Evolutionary conservation across 768 basidiomycete genomes (phyloP).

Genomic region (Russula earlei): DNA sequence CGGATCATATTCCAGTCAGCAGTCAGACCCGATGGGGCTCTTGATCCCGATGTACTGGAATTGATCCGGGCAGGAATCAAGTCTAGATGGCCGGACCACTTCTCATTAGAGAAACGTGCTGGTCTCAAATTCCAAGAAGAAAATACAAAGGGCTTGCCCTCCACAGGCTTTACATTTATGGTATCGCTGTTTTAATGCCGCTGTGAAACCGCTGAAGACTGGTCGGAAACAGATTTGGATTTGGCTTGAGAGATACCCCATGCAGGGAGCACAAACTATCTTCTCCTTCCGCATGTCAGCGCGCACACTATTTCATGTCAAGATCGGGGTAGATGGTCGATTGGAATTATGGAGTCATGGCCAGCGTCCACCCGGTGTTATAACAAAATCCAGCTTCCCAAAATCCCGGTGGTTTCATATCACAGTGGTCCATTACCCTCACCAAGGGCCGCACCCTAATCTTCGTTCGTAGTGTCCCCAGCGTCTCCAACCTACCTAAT

Average conservation of each 20-base stretch:
- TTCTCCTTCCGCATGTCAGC: slow-evolving; percentile 30
- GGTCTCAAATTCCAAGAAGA: slow-evolving; percentile 41
- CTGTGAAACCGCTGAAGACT: slow-evolving; percentile 23
- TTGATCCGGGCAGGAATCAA: slow-evolving; percentile 62
- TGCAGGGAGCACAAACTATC: slow-evolving; percentile 26
- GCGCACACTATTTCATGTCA: slow-evolving; percentile 34
- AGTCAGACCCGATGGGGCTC: slow-evolving; percentile 37
- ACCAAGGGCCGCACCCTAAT: slow-evolving; percentile 43
- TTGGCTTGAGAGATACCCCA: slow-evolving; percentile 37
- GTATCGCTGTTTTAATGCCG: slow-evolving; percentile 27
- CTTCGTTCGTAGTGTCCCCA: slow-evolving; percentile 45
- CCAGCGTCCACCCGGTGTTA: slow-evolving; percentile 32
- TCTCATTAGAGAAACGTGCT: slow-evolving; percentile 54
- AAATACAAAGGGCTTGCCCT: slow-evolving; percentile 44
- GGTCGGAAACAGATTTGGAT: slow-evolving; percentile 35
- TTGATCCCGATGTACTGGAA: slow-evolving; percentile 61
- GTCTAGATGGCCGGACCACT: slow-evolving; percentile 70
- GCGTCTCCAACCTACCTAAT: neutral
- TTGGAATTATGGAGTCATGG: slow-evolving; percentile 40
- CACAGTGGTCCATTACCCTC: slow-evolving; percentile 54
- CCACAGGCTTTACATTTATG: slow-evolving; percentile 65
- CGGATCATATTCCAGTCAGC: slow-evolving; percentile 51
- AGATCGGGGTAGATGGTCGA: slow-evolving; percentile 45
- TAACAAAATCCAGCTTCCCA: slow-evolving; percentile 39
- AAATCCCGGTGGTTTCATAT: slow-evolving; percentile 67